Conservation (phyloP, 108 stramenopile genomes). For the Fragilariopsis cylindrus region DNA sequence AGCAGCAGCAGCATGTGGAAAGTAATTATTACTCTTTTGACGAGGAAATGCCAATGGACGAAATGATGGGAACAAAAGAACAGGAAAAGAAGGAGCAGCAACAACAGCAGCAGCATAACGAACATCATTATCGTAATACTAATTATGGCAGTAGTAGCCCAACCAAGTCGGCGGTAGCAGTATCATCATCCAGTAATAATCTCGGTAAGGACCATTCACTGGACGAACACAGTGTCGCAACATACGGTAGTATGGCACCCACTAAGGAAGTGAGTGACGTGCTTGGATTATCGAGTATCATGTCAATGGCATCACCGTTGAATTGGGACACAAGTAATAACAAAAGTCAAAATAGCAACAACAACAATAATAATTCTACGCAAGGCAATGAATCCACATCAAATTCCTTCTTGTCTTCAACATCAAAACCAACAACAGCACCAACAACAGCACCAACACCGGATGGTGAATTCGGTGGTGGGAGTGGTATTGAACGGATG, state of each 20-base stretch:
- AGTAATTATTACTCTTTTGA: not conserved
- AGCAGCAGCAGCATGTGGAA: not conserved
- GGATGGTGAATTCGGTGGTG: not conserved
- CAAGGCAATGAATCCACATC: not conserved
- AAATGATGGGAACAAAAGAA: slow-evolving; percentile 17
- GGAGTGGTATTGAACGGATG: slow-evolving; percentile 13
- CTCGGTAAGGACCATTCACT: not conserved
- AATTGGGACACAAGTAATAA: not conserved
- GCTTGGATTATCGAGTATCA: not conserved
- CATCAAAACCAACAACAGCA: not conserved
- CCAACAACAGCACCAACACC: not conserved
- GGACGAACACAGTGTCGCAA: not conserved
- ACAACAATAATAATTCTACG: not conserved
- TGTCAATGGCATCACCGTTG: slow-evolving; percentile 3
- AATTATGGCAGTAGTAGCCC: not conserved
- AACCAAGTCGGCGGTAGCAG: not conserved
- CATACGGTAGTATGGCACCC: not conserved
- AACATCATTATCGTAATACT: not conserved
- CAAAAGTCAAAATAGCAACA: not conserved
- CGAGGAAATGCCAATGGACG: slow-evolving; percentile 51
- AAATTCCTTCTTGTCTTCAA: not conserved
- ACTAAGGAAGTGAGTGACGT: not conserved
- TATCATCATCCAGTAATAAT: not conserved
- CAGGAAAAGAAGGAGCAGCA: not conserved
- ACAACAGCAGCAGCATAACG: not conserved